Percentiles rank a stretch among this genome's conserved stretches.
These are phyloP conservation scores for Hibiscus trionum DNA, from an alignment of 345 rosid species.

Conservation along the genomic window DNA sequence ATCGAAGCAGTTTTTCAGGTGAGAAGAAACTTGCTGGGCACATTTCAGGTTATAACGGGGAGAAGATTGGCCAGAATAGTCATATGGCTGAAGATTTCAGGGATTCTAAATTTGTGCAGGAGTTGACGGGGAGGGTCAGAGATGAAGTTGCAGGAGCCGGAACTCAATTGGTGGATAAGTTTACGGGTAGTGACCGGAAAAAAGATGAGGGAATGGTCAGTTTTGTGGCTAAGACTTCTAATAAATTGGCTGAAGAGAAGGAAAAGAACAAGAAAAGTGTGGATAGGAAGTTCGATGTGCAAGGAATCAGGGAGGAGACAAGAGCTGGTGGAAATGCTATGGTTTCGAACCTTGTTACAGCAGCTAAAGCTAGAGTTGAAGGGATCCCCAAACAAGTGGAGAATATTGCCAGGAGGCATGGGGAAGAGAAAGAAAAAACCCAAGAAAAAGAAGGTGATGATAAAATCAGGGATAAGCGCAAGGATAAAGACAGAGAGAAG, in stretches of 20 bases:
- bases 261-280: conserved; percentile 31
- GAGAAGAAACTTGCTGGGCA: conserved; percentile 24
- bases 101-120: conserved; percentile 31
- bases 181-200: conserved; percentile 16
- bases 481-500: conserved; percentile 21
- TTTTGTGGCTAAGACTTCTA: conserved; percentile 16
- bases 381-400: conserved; percentile 22
- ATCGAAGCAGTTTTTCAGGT: conserved; percentile 21
- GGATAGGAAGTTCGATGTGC: conserved; percentile 25
- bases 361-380: conserved; percentile 22
- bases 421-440: conserved; percentile 28
- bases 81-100: conserved; percentile 14
- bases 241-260: conserved; percentile 20
- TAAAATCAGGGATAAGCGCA: conserved; percentile 23
- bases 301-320: conserved; percentile 20
- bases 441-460: conserved; percentile 29
- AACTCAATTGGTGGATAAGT: conserved; percentile 25
- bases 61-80: conserved; percentile 22
- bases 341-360: conserved; percentile 21
- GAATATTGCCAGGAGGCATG: conserved; percentile 18
- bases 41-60: conserved; percentile 24
- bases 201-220: conserved; percentile 30
- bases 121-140: conserved; percentile 31
- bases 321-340: conserved; percentile 22
- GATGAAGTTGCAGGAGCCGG: conserved; percentile 27